Percentiles rank a stretch among this genome's conserved stretches.
These are phyloP conservation scores for Tolypocladium tropicale DNA, from an alignment of 2,329 filamentous ascomycete species.

Conservation along the genomic window DNA sequence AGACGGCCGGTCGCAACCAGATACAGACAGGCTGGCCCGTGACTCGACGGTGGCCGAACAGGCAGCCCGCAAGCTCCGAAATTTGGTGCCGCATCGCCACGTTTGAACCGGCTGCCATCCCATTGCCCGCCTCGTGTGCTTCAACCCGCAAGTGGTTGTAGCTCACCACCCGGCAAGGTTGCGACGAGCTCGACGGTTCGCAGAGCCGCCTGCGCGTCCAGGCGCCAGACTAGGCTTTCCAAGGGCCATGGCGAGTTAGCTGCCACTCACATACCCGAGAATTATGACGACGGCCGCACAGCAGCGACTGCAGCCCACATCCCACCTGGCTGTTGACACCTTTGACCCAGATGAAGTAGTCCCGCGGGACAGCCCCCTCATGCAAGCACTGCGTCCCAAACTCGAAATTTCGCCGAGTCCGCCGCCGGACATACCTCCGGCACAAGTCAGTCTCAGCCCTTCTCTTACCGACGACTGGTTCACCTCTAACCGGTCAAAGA, in stretches of 20 bases:
- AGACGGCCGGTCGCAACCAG: background rate
- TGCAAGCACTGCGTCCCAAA: constrained; percentile 22
- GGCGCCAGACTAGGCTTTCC: background rate
- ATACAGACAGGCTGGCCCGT: background rate
- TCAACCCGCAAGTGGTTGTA: background rate
- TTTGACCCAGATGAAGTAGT: constrained; percentile 35
- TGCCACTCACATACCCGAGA: constrained; percentile 16
- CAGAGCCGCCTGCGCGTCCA: background rate
- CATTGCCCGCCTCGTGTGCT: background rate
- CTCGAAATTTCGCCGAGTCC: constrained; percentile 21
- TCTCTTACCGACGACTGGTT: constrained; percentile 27
- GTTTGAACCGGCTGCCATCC: background rate
- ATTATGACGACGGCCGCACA: constrained; percentile 30
- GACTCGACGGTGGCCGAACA: background rate
- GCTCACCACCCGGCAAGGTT: background rate
- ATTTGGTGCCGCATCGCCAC: background rate
- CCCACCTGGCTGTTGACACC: constrained; percentile 19
- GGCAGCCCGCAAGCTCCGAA: background rate
- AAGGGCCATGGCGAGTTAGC: constrained; percentile 24
- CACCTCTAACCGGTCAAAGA: constrained; percentile 42
- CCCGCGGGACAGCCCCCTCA: constrained; percentile 29
- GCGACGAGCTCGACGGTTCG: background rate
- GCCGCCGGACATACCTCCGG: constrained; percentile 23
- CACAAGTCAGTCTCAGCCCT: constrained; percentile 23
- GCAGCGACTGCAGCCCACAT: constrained; percentile 20